phyloP scores from a whole-genome alignment of 306 rosid genomes.

The Herpetospermum pedunculosum region DNA sequence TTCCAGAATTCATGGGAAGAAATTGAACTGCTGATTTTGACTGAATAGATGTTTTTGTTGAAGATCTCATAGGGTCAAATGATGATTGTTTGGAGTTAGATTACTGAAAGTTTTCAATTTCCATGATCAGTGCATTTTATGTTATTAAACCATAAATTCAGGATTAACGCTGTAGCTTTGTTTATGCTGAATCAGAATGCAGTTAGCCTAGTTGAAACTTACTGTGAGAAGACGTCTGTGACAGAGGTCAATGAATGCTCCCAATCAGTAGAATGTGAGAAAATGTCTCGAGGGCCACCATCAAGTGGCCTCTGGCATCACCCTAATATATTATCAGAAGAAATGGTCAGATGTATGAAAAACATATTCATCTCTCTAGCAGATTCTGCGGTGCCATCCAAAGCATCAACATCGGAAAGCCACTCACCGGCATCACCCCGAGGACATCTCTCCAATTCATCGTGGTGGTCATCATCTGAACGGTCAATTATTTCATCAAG shows the following conservation, averaged over 20 bases:
- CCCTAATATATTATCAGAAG: slow-evolving; percentile 58
- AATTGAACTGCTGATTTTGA: not conserved
- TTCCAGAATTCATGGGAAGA: not conserved
- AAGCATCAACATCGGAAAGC: slow-evolving; percentile 28
- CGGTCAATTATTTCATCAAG: slow-evolving; percentile 41
- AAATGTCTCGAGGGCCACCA: slow-evolving; percentile 34
- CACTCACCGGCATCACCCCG: slow-evolving; percentile 43
- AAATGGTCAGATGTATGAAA: slow-evolving; percentile 75
- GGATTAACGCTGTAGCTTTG: not conserved
- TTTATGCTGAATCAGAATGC: slow-evolving; percentile 25
- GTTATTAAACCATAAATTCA: not conserved
- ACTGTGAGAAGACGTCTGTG: slow-evolving; percentile 14
- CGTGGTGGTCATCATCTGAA: slow-evolving; percentile 73
- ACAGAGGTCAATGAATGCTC: slow-evolving; percentile 21
- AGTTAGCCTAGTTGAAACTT: slow-evolving; percentile 18
- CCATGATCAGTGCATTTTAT: not conserved
- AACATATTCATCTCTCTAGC: slow-evolving; percentile 61
- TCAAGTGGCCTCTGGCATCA: slow-evolving; percentile 49
- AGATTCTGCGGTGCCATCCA: slow-evolving; percentile 32
- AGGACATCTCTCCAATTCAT: slow-evolving; percentile 48
- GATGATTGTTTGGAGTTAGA: not conserved
- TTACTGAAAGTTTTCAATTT: not conserved
- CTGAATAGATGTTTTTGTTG: not conserved
- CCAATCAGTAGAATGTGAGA: slow-evolving; percentile 20
- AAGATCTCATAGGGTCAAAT: not conserved